Evolutionary conservation across 331 rosid species (phyloP).

Genomic region (Ulmus americana): DNA sequence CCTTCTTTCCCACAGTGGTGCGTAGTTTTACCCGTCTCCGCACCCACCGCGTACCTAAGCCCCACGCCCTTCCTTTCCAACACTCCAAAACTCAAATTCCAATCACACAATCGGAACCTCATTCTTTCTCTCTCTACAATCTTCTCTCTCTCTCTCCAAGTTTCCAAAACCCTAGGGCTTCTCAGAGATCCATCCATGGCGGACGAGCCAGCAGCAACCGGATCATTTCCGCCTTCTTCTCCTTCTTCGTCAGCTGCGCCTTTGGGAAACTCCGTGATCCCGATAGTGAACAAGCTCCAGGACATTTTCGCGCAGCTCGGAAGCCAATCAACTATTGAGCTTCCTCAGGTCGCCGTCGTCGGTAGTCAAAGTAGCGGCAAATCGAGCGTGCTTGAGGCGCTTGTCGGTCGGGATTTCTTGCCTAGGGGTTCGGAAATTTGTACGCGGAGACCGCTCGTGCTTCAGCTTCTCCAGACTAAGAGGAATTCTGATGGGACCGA

Average conservation of each 20-base stretch:
- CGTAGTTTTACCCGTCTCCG: slow-evolving; percentile 1
- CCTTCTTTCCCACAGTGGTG: not conserved
- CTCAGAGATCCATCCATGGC: slow-evolving; percentile 54
- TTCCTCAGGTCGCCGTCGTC: slow-evolving; percentile 95
- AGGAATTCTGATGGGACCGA: slow-evolving; percentile 44
- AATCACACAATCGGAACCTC: slow-evolving; percentile 1
- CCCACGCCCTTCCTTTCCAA: not conserved
- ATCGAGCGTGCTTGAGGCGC: slow-evolving; percentile 96
- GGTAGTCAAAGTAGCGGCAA: slow-evolving; percentile 99
- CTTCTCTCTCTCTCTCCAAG: not conserved
- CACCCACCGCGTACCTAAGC: slow-evolving; percentile 1
- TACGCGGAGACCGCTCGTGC: slow-evolving; percentile 88
- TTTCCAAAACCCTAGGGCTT: slow-evolving; percentile 37
- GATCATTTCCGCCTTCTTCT: slow-evolving; percentile 24
- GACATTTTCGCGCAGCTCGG: slow-evolving; percentile 91
- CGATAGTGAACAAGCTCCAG: slow-evolving; percentile 83
- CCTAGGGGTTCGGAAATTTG: slow-evolving; percentile 90
- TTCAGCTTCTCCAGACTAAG: slow-evolving; percentile 80
- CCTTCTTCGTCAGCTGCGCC: slow-evolving; percentile 44
- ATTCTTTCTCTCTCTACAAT: not conserved
- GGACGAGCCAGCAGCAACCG: slow-evolving; percentile 41
- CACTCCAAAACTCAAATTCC: slow-evolving; percentile 4
- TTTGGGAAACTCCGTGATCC: slow-evolving; percentile 73
- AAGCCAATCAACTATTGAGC: slow-evolving; percentile 75
- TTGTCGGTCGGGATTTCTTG: slow-evolving; percentile 93